phyloP scores from a whole-genome alignment of 768 basidiomycete genomes.

The Leccinum barrowsii region DNA sequence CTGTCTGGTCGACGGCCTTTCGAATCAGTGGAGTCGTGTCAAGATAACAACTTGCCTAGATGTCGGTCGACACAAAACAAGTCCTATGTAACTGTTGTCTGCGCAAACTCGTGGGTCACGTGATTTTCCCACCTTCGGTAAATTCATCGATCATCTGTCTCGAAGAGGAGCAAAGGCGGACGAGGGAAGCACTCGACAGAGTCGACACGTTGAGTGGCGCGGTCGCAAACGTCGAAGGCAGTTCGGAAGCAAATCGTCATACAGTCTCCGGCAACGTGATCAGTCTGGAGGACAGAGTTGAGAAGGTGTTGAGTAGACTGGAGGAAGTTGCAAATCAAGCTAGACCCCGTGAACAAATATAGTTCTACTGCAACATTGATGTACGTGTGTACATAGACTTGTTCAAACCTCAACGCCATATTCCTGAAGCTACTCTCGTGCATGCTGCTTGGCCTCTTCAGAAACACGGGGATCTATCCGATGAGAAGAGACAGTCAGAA shows the following conservation, averaged over 20 bases:
- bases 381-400: neutral
- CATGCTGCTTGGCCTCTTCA: constrained; percentile 48
- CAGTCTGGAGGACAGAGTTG: constrained; percentile 61
- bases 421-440: constrained; percentile 37
- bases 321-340: constrained; percentile 31
- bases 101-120: no score
- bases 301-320: constrained; percentile 43
- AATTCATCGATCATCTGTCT: constrained; percentile 27
- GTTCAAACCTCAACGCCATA: constrained; percentile 20
- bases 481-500: neutral
- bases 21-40: no score
- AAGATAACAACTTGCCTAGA: no score
- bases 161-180: constrained; percentile 69
- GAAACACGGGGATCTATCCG: constrained; percentile 44
- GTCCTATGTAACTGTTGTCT: no score
- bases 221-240: constrained; percentile 68
- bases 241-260: constrained; percentile 66
- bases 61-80: no score
- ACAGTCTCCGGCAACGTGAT: constrained; percentile 72
- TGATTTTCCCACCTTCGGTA: no score
- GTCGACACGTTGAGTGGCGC: constrained; percentile 53
- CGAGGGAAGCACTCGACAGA: constrained; percentile 56
- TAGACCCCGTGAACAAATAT: constrained; percentile 2
- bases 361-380: neutral
- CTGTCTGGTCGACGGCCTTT: no score